Evolutionary conservation across 371 early-diverging fungal genomes (phyloP), one percentile per base, ranked within the genome.

Genomic region (Saksenaea vasiformis): DNA sequence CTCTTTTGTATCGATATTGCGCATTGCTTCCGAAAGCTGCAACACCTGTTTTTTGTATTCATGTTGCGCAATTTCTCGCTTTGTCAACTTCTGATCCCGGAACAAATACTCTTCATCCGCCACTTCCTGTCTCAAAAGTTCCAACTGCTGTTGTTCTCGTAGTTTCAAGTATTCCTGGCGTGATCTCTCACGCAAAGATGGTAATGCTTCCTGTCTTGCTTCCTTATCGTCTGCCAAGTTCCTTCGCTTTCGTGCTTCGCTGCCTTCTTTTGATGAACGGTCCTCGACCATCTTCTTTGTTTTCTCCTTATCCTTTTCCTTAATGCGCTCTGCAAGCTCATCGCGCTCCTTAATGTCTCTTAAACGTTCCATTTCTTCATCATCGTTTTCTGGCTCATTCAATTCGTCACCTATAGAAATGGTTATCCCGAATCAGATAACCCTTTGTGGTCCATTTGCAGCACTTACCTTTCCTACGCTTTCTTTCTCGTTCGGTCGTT

Each of bases 91-190:
- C 58, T 91, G 89, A 38, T 78, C 85, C 11, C 80, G 70, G 69
- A 98, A 97, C 51, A 97, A 72, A 28, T 79, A 73, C 60, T 96
- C 94, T 74, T 98, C 98, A 64, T 97, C 98, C 37, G 84, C 83
- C 35, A 98, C 84, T 71, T 91, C 85, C 66, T 85, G 81, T 58
- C 91, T 77, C 58, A 95, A 70, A 35, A 96, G 76, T 64, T 89
- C 82, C 53, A 98, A 72, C 64, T 87, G 88, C 68, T 94, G 88
- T 55, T 89, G 86, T 64, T 95, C 96, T 54, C 99, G 91, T 70
- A 90, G 86, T 60, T 88, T 87, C 19, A 98, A 78, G 64, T 99
- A 99, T 68, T 93, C 88, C 68, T 95, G 93, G 35, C 98, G 91
- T 1, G 98, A 91, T 9, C 90, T 74, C 19, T 89, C 90, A 61